Base-by-base conservation (phyloP, 2,329 filamentous ascomycete species). In the Hirsutella minnesotensis region DNA sequence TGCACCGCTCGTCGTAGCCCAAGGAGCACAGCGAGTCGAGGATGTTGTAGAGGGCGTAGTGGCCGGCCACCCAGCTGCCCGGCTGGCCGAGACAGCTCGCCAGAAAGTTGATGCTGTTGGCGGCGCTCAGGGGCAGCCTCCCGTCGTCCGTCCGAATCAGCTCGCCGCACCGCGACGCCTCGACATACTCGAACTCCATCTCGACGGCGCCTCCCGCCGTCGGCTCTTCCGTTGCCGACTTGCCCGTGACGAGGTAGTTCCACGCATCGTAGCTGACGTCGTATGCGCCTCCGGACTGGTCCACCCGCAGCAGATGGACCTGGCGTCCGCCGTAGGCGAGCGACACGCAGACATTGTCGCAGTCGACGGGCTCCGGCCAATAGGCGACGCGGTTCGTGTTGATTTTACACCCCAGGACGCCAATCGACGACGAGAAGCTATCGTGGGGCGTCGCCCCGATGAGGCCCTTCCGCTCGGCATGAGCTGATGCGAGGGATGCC, bases 191-290 rank as follows among this genome's bases (percentile, higher is more conserved):
- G 46, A 61, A 71, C 13, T 64, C 57, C 61, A 76, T 75, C 18
- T 62, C 56, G 19, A 73, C 51, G 10, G 61, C 62, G 18, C 73
- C 74, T 39, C 73, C 74, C 2, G 62, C 55, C 3, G 56, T 59
- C 21, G 73, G 72, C 38, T 65, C 56, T 13, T 65, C 55, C 2
- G 60, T 61, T 4, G 74, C 74, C 3, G 63, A 62, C 41, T 67
- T 44, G 43, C 70, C 70, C 0, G 67, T 72, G 39, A 60, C 52
- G n/a, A 79, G 70, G 49, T 74, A 75, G 60, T 77, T 77, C 72
- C 73, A 79, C 19, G 75, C 75, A 51, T 79, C 75, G 63, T 78
- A 79, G 53, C 64, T 69, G 54, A 79, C 65, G 55, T 79, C 76
- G 58, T 77, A 56, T 24, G 75, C 75, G 44, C 73, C 74, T 43